Base-by-base conservation (phyloP, 768 basidiomycete species). In the Boletus pseudopeckii region DNA sequence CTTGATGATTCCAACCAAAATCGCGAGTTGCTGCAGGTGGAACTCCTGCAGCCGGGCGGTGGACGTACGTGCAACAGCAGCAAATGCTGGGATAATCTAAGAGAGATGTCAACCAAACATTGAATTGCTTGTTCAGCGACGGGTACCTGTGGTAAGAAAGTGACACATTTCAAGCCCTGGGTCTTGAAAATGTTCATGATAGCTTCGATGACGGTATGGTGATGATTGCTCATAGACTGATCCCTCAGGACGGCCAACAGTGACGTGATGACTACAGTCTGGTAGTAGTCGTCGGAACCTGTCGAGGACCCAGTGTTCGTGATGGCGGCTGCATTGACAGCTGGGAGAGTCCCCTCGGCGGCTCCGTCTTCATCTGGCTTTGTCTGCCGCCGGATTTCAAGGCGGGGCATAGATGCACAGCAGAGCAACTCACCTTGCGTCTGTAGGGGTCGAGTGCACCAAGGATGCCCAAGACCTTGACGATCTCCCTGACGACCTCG, bases 131-230 rank as follows among this genome's bases (percentile, higher is more conserved):
- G 20, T 49, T 50, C 48, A 37, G 40, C 34, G 18, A 41, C 24
- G 52, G 45, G 57, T 66, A 93, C 92, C 78, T 97, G 94, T 41
- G 96, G 91, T 24, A 99, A 73, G 73, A 98, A 98, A 2, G 90
- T 83, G 18, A 96, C 94, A 69, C 93, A 97, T 77, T 95, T 94
- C 66, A 98, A 74, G 14, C 96, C 94, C 66, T 98, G 95, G 0
- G 94, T 97, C 71, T 95, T 94, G 80, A 98, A 99, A 56, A 99
- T 98, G 43, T 92, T 88, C 92, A 98, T 98, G 61, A 99, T 89
- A 1, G 94, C 94, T 68, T 98, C 94, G 52, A 98, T 94, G 44
- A 95, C 96, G 22, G 86, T 89, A 64, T 97, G 89, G 63, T 98
- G 94, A 62, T 92, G 87, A 52, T 77, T 85, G 63, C 81, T 88